phyloP scores from a whole-genome alignment of 192 early-diverging fungal genomes.

The Coemansia sp. region DNA sequence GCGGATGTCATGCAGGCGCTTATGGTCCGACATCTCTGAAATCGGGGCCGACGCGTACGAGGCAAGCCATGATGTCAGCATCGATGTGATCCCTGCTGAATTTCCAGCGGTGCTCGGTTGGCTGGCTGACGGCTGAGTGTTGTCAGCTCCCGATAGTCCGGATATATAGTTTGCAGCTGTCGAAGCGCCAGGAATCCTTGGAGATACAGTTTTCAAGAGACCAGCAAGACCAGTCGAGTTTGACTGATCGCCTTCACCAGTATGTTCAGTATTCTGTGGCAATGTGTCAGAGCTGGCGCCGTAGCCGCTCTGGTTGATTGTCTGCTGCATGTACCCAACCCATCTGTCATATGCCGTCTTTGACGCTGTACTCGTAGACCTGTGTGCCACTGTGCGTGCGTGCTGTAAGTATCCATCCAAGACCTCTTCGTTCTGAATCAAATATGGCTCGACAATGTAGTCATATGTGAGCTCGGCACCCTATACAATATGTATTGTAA shows the following conservation, averaged over 20 bases:
- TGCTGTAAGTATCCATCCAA: conserved; percentile 47
- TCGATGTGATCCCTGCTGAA: conserved; percentile 19
- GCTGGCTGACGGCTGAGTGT: conserved; percentile 12
- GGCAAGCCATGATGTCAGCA: conserved; percentile 41
- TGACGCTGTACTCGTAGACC: conserved; percentile 38
- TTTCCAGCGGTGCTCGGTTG: conserved; percentile 18
- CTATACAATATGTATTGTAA: conserved; percentile 19
- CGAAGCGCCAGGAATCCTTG: conserved; percentile 33
- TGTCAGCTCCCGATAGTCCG: conserved; percentile 21
- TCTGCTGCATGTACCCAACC: conserved; percentile 47
- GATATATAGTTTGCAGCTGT: conserved; percentile 35
- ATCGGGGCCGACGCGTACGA: conserved; percentile 25
- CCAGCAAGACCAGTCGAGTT: conserved; percentile 17
- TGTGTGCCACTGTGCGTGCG: conserved; percentile 44
- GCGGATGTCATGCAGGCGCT: conserved; percentile 44
- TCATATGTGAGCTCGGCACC: conserved; percentile 52
- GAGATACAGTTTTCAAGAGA: conserved; percentile 33
- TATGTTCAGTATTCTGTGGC: conserved; percentile 10
- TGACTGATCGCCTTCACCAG: conserved; percentile 1
- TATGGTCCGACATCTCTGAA: conserved; percentile 25
- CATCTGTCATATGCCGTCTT: conserved; percentile 50
- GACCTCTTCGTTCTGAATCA: conserved; percentile 36
- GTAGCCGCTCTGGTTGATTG: conserved; percentile 17
- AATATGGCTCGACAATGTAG: conserved; percentile 49
- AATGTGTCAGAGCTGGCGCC: not conserved